Conservation (phyloP, 805 yeast species). For the Brettanomyces nanus region DNA sequence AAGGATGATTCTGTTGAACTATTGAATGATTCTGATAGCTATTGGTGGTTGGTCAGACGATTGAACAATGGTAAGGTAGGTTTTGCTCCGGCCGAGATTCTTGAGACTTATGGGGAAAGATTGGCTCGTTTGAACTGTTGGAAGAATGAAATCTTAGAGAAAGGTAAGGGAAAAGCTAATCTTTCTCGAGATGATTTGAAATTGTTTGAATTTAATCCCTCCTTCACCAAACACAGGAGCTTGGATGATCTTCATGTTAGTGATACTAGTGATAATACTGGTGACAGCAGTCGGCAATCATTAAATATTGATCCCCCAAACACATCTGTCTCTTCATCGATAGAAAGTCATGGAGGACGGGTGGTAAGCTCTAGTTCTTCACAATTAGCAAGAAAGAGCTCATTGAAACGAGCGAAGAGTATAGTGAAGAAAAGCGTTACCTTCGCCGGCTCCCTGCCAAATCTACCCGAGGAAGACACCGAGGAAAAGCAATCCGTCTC, state of each 20-base stretch:
- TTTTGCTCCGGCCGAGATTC: conserved; percentile 92
- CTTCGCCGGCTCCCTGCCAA: conserved; percentile 15
- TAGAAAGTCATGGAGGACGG: not conserved
- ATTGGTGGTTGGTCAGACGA: conserved; percentile 88
- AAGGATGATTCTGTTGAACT: conserved; percentile 79
- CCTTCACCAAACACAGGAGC: conserved; percentile 8
- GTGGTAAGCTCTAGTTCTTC: not conserved
- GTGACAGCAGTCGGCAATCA: not conserved
- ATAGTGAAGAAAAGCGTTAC: conserved; percentile 22
- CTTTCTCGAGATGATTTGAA: conserved; percentile 20
- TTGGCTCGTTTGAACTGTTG: conserved; percentile 88
- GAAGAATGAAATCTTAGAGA: conserved; percentile 71
- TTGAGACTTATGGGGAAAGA: conserved; percentile 87
- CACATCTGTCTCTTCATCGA: not conserved
- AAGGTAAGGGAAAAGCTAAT: conserved; percentile 16
- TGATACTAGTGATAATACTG: not conserved
- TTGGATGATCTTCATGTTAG: conserved; percentile 11
- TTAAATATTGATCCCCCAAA: too few species aligned
- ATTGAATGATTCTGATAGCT: conserved; percentile 81
- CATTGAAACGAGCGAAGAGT: conserved; percentile 19
- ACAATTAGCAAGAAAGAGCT: conserved; percentile 15
- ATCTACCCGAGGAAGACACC: conserved; percentile 1
- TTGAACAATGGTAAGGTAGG: conserved; percentile 47
- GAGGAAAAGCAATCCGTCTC: conserved; percentile 8
- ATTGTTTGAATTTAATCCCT: conserved; percentile 11